A percentile compares a stretch with the other conserved stretches of the same genome.
These are phyloP conservation scores for Inonotus hispidus DNA, from an alignment of 1,284 basidiomycete genomes.

Conservation along the genomic window DNA sequence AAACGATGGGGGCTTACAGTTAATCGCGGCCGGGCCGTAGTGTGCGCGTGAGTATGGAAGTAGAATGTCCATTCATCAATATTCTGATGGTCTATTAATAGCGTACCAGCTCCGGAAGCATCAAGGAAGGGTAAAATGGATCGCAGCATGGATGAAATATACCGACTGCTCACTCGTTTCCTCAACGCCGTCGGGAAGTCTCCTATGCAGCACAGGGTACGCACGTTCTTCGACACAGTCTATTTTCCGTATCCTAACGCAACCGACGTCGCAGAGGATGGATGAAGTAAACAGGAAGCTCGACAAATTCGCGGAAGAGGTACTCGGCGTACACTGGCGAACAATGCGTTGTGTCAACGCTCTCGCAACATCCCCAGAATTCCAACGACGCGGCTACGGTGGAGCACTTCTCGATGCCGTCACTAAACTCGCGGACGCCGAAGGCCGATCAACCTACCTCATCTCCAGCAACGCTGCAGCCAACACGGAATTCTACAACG, in stretches of 20 bases:
- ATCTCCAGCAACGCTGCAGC: conserved; percentile 20
- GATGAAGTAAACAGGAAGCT: conserved; percentile 7
- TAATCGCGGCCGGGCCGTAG: conserved; percentile 12
- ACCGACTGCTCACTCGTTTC: neutral
- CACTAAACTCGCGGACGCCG: conserved; percentile 19
- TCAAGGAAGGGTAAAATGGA: neutral
- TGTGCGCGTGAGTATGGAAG: conserved; percentile 9
- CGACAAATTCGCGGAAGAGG: neutral
- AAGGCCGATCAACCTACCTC: conserved; percentile 21
- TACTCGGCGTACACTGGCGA: neutral
- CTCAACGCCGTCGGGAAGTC: conserved; percentile 3
- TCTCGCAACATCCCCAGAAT: conserved; percentile 17
- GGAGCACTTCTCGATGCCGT: conserved; percentile 16
- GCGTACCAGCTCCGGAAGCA: conserved; percentile 3
- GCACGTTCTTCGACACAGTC: neutral
- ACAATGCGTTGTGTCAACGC: conserved; percentile 16
- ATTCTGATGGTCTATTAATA: neutral
- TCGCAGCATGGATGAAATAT: neutral
- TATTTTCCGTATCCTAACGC: neutral
- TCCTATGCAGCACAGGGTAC: conserved; percentile 12
- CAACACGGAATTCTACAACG: conserved; percentile 24
- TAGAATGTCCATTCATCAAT: neutral
- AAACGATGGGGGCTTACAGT: conserved; percentile 6
- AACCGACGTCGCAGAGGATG: conserved; percentile 3
- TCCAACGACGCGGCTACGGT: conserved; percentile 19